Evolutionary conservation across 192 early-diverging fungal species (phyloP).

Genomic region (Coemansia sp.): DNA sequence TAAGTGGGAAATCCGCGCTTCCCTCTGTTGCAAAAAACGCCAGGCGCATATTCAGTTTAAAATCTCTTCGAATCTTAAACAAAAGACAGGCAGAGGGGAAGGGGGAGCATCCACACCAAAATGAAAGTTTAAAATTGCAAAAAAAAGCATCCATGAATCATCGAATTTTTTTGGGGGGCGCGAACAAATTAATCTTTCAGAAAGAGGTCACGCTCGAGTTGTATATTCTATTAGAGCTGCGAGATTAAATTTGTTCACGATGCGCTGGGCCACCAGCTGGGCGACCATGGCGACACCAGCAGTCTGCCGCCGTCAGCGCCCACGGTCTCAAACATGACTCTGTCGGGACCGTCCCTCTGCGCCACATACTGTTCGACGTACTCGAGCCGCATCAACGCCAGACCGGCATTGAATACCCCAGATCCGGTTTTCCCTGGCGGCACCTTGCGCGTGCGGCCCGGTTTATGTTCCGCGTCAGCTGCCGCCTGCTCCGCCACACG

Average conservation of each 20-base stretch:
- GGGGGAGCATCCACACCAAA: no score
- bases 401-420: constrained; percentile 72
- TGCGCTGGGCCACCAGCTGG: constrained; percentile 41
- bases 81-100: not conserved
- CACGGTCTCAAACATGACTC: constrained; percentile 14
- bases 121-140: constrained; percentile 3
- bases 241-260: not conserved
- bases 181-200: no score
- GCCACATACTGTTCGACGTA: constrained; percentile 42
- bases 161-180: no score
- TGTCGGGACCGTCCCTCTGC: constrained; percentile 5
- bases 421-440: constrained; percentile 67
- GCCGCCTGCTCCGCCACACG: constrained; percentile 30
- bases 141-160: not conserved
- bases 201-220: no score
- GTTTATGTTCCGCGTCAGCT: constrained; percentile 3
- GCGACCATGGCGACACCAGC: constrained; percentile 33
- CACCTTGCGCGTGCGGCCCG: constrained; percentile 30
- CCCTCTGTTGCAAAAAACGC: no score
- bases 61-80: not conserved
- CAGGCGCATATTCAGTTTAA: not conserved
- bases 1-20: no score
- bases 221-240: no score
- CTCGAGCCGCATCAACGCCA: constrained; percentile 86
- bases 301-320: constrained; percentile 23